A percentile compares a stretch with the other conserved stretches of the same genome.
phyloP scores from a whole-genome alignment of 2,329 filamentous ascomycete genomes.

The Aspergillus hortae region DNA sequence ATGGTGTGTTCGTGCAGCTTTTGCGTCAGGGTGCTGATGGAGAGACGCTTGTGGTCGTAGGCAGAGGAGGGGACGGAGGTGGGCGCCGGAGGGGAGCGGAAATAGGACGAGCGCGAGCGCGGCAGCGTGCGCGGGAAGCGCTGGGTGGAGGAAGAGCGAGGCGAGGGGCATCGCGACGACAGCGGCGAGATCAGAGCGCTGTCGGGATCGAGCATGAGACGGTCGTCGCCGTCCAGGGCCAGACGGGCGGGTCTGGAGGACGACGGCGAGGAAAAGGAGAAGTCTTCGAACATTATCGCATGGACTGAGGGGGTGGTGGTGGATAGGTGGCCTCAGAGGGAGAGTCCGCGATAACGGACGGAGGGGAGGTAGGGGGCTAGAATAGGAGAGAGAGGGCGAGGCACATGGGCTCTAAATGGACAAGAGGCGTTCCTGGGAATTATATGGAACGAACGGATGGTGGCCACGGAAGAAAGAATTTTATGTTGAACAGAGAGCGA shows the following conservation, averaged over 20 bases:
- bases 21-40: slow-evolving; percentile 38
- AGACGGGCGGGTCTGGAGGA: slow-evolving; percentile 26
- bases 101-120: slow-evolving; percentile 31
- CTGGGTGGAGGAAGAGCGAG: slow-evolving; percentile 26
- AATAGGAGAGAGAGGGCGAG: neutral
- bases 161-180: slow-evolving; percentile 42
- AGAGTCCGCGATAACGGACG: neutral
- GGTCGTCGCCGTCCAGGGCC: slow-evolving; percentile 30
- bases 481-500: neutral
- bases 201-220: slow-evolving; percentile 35
- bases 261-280: slow-evolving; percentile 39
- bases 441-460: neutral
- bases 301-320: neutral
- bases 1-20: slow-evolving; percentile 41
- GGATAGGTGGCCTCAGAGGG: neutral
- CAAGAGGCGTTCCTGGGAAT: neutral
- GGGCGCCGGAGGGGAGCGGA: slow-evolving; percentile 34
- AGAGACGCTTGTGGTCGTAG: slow-evolving; percentile 37
- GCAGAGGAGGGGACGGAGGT: slow-evolving; percentile 44
- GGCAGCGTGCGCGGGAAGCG: slow-evolving; percentile 27
- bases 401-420: neutral
- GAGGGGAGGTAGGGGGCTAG: neutral
- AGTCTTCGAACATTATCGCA: slow-evolving; percentile 39
- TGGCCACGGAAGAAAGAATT: slow-evolving; percentile 5
- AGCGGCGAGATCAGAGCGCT: slow-evolving; percentile 38